Conservation (phyloP, 2,329 filamentous ascomycete genomes). For the Neospermospora avenae region DNA sequence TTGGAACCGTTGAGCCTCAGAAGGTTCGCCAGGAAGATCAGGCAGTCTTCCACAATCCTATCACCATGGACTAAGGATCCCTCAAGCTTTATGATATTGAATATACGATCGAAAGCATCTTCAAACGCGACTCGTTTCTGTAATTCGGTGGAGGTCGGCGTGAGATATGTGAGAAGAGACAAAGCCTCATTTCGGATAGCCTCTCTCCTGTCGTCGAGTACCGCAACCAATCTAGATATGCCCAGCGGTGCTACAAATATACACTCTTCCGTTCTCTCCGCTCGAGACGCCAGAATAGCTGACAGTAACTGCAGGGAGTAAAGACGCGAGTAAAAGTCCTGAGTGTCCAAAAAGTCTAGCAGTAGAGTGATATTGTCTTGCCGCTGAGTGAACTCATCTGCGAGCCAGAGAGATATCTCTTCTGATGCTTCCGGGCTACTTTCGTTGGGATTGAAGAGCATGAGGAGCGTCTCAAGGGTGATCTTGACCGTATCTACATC, state of each 20-base stretch:
- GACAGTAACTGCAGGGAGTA: conserved; percentile 88
- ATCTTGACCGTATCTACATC: conserved; percentile 97
- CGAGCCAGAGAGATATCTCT: conserved; percentile 92
- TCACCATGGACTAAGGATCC: conserved; percentile 80
- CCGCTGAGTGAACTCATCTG: conserved; percentile 95
- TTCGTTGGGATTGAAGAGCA: conserved; percentile 75
- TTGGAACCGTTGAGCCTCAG: conserved; percentile 85
- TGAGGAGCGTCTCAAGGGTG: conserved; percentile 89
- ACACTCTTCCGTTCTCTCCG: conserved; percentile 91
- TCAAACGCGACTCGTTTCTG: conserved; percentile 96
- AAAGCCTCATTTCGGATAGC: conserved; percentile 86
- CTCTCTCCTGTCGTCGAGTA: conserved; percentile 81
- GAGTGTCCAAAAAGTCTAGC: conserved; percentile 81
- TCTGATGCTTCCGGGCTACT: conserved; percentile 88
- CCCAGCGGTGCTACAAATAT: conserved; percentile 86
- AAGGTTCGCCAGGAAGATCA: conserved; percentile 87
- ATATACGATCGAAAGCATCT: conserved; percentile 85
- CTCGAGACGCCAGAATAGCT: conserved; percentile 79
- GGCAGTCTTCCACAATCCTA: conserved; percentile 85
- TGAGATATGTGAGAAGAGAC: conserved; percentile 82
- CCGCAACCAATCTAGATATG: conserved; percentile 78
- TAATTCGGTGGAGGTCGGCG: conserved; percentile 79
- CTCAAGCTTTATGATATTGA: conserved; percentile 76
- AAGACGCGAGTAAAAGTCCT: conserved; percentile 85
- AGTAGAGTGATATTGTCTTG: conserved; percentile 95